phyloP scores from a whole-genome alignment of 257 asterid genomes.

The Nicotiana noctiflora region DNA sequence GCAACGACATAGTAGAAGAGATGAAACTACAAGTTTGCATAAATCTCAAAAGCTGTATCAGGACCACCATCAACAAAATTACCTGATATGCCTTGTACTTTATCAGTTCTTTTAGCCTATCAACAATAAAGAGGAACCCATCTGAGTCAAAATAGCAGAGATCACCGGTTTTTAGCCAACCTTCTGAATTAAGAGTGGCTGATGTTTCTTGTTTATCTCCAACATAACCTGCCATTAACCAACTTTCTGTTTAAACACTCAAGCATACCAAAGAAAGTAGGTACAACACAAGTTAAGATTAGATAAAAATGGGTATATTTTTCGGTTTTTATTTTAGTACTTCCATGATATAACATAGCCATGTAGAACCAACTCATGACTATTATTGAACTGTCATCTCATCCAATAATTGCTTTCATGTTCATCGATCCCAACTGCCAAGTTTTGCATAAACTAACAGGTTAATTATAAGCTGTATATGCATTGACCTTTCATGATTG shows the following conservation, averaged over 20 bases:
- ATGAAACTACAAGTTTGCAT: neutral
- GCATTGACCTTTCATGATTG: slow-evolving; percentile 65
- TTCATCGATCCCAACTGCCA: too few relatives aligned
- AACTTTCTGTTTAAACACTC: neutral
- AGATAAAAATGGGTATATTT: too few relatives aligned
- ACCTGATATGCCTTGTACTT: slow-evolving; percentile 97
- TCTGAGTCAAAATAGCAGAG: slow-evolving; percentile 80
- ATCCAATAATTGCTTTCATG: too few relatives aligned
- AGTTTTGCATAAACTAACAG: too few relatives aligned
- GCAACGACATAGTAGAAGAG: neutral
- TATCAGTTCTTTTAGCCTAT: slow-evolving; percentile 81
- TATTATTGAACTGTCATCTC: too few relatives aligned
- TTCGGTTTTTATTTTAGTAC: too few relatives aligned
- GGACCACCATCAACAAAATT: neutral
- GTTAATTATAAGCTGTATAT: neutral
- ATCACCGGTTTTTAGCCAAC: slow-evolving; percentile 96
- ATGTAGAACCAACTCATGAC: too few relatives aligned
- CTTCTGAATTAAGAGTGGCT: slow-evolving; percentile 71
- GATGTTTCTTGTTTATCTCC: slow-evolving; percentile 80
- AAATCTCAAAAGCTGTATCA: neutral
- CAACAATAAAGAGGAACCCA: slow-evolving; percentile 79
- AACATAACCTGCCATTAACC: slow-evolving; percentile 58
- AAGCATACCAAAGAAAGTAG: neutral
- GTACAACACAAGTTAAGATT: too few relatives aligned
- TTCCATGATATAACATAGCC: too few relatives aligned